Percentiles rank a stretch among this genome's conserved stretches.
phyloP scores from a whole-genome alignment of 352 stramenopile genomes.

The Halophytophthora polymorphica region DNA sequence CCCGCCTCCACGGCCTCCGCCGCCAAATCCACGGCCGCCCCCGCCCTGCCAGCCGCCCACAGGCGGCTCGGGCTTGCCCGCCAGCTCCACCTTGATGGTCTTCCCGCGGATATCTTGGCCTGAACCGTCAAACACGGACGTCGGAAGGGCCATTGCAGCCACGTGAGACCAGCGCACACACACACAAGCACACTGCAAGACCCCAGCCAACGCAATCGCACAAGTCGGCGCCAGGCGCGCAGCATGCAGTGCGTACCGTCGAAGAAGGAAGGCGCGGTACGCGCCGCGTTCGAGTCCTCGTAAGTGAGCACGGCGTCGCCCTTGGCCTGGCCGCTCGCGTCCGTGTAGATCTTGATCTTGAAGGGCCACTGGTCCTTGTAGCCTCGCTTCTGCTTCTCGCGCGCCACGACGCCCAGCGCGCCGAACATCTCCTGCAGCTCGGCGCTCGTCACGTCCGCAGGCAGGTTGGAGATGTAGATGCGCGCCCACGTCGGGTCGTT shows the following conservation, averaged over 20 bases:
- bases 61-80: conserved; percentile 76
- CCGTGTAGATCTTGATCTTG: conserved; percentile 90
- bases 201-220: neutral
- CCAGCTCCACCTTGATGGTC: conserved; percentile 83
- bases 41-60: conserved; percentile 70
- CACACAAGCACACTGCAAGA: neutral
- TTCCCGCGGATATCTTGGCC: conserved; percentile 73
- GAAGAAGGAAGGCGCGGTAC: conserved; percentile 80
- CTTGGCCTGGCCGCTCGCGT: conserved; percentile 66
- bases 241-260: conserved; percentile 38
- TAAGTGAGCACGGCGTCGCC: conserved; percentile 84
- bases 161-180: neutral
- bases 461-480: conserved; percentile 88
- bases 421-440: conserved; percentile 87
- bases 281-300: conserved; percentile 81
- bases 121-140: too few relatives aligned
- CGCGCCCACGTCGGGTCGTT: conserved; percentile 78
- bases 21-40: conserved; percentile 30
- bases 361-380: conserved; percentile 89
- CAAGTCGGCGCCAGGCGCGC: conserved; percentile 3
- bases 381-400: conserved; percentile 85
- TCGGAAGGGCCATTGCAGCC: too few relatives aligned
- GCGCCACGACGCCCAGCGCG: conserved; percentile 72
- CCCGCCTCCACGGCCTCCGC: conserved; percentile 38
- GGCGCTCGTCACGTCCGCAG: conserved; percentile 66